Base-by-base conservation (phyloP, 2,329 filamentous ascomycete genomes). In the Pyrenophora seminiperda region DNA sequence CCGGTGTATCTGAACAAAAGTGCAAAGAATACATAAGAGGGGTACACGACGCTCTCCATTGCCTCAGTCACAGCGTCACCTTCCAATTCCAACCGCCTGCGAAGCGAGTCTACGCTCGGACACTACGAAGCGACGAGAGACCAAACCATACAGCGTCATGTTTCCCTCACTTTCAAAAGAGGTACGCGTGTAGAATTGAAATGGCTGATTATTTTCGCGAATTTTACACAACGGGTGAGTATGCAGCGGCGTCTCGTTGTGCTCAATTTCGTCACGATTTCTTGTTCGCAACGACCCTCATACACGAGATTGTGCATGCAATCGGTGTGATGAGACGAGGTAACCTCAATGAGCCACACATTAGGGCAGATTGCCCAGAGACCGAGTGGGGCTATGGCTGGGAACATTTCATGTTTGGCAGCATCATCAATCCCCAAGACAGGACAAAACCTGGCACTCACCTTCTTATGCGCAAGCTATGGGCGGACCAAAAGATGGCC, bases 381-480 rank as follows among this genome's bases (percentile, higher is more conserved):
- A 53, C 56, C 2, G 71, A 74, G 39, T 66, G 62, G 57, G 71
- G 71, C 11, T 66, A 54, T 38, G 63, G 67, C n/a, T 74, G 70
- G 69, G 71, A 74, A 45, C 62, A 68, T 37, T 70, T 68, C 53
- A 65, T 70, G 56, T 72, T 73, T 31, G 69, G 70, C 11, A 56
- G 55, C 19, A 54, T 70, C 3, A 62, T 72, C 20, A 69, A 72
- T 20, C 68, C 70, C 1, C 63, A 66, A 34, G 58, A 69, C 22
- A 56, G 54, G 19, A 44, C 36, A 1, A 42, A 17, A 2, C 32
- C 37, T 33, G 60, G 58, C 5, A 63, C 66, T 14, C 46, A 60
- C 10, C 47, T 66, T 5, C 43, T 72, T 5, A 58, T 71, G 58
- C 52, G 66, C 19, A 71, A 65, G 36, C 32, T 61, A 2, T 74